phyloP scores from a whole-genome alignment of 768 basidiomycete genomes.

The Termitomyces bulborhizus region DNA sequence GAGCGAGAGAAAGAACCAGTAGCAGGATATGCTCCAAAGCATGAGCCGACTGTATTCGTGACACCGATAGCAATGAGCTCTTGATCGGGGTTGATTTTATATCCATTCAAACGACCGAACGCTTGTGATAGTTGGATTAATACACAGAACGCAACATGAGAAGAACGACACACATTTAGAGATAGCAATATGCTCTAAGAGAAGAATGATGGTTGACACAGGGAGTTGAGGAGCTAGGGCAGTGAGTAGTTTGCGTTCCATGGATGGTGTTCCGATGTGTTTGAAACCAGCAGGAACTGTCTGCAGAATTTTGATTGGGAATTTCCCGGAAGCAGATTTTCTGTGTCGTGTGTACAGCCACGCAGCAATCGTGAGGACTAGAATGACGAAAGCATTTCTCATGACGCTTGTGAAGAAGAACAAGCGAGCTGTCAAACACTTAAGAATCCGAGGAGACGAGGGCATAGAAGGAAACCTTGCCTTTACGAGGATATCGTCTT shows the following conservation, averaged over 20 bases:
- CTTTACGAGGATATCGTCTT: constrained; percentile 54
- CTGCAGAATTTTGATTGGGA: constrained; percentile 79
- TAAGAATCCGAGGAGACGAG: neutral
- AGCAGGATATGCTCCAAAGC: constrained; percentile 91
- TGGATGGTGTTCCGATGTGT: constrained; percentile 38
- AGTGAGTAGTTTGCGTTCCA: constrained; percentile 41
- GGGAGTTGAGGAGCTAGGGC: constrained; percentile 76
- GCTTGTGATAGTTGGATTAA: constrained; percentile 36
- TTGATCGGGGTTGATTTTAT: constrained; percentile 92
- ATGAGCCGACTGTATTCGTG: constrained; percentile 84
- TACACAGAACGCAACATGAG: neutral
- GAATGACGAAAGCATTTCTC: constrained; percentile 82
- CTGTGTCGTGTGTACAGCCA: constrained; percentile 78
- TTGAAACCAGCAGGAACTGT: constrained; percentile 83
- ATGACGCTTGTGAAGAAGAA: constrained; percentile 78
- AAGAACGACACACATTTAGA: constrained; percentile 60
- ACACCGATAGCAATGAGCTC: constrained; percentile 98
- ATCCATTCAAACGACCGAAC: constrained; percentile 91
- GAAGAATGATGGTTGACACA: constrained; percentile 80
- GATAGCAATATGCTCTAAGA: constrained; percentile 96
- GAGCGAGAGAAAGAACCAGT: constrained; percentile 99
- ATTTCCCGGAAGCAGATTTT: constrained; percentile 50
- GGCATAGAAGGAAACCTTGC: constrained; percentile 27
- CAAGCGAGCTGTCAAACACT: constrained; percentile 40
- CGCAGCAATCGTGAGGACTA: constrained; percentile 81